Evolutionary conservation across 1,139 yeast species (phyloP).

Genomic region (Candida sp.): DNA sequence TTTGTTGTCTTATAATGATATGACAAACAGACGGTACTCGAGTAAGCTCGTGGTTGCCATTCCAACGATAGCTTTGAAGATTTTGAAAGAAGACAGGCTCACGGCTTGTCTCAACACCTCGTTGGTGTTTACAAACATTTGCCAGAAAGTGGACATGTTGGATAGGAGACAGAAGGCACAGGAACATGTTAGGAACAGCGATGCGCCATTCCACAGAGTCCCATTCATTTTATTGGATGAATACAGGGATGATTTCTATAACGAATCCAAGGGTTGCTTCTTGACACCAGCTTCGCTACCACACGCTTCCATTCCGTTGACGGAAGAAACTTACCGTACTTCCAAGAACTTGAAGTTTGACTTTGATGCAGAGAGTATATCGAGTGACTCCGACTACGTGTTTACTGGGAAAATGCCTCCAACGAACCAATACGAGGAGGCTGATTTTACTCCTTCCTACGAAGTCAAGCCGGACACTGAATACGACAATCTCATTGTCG

Average conservation of each 20-base stretch:
- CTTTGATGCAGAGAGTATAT: conserved; percentile 8
- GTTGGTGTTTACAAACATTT: conserved; percentile 60
- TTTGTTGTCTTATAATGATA: conserved; percentile 61
- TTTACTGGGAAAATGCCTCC: conserved; percentile 22
- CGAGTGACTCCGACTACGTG: conserved; percentile 4
- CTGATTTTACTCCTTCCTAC: conserved; percentile 48
- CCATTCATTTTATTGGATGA: conserved; percentile 68
- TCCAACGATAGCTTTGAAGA: conserved; percentile 43
- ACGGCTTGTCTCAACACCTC: conserved; percentile 52
- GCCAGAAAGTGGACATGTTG: conserved; percentile 54
- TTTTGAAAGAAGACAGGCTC: conserved; percentile 29
- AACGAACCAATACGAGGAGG: conserved; percentile 39
- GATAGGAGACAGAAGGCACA: conserved; percentile 60
- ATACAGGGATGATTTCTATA: conserved; percentile 48
- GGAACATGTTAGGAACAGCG: conserved; percentile 68
- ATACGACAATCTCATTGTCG: conserved; percentile 58
- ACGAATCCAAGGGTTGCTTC: conserved; percentile 53
- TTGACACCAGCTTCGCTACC: conserved; percentile 70
- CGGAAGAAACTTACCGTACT: conserved; percentile 17
- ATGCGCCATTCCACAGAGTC: conserved; percentile 82
- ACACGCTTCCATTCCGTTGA: conserved; percentile 65
- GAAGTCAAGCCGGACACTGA: conserved; percentile 48
- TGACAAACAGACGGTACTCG: conserved; percentile 71
- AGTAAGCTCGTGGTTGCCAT: conserved; percentile 54
- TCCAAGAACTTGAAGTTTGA: conserved; percentile 8